These are phyloP conservation scores for Leptographium flavum DNA, from an alignment of 2,329 filamentous ascomycete genomes.

Conservation along the genomic window DNA sequence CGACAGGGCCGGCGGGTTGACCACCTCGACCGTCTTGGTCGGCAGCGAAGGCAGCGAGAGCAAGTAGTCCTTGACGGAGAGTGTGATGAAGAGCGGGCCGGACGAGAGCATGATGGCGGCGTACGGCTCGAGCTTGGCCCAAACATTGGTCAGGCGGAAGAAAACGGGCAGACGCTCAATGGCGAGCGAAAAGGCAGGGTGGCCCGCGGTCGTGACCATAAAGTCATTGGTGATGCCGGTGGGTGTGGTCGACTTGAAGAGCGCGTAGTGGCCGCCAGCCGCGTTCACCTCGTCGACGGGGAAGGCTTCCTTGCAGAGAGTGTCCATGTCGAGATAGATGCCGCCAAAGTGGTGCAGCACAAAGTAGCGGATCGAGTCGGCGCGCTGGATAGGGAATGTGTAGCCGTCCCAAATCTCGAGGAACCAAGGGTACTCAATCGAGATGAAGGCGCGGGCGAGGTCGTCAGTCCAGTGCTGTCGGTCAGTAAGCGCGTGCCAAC, in stretches of 20 bases:
- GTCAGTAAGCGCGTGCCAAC: neutral
- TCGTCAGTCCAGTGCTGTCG: slow-evolving; percentile 61
- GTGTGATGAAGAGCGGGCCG: slow-evolving; percentile 60
- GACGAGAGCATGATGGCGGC: slow-evolving; percentile 71
- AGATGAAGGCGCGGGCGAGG: slow-evolving; percentile 56
- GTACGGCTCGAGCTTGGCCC: slow-evolving; percentile 48
- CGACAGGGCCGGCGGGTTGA: slow-evolving; percentile 17
- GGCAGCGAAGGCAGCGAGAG: slow-evolving; percentile 26
- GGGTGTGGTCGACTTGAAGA: slow-evolving; percentile 40
- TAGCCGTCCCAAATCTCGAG: slow-evolving; percentile 61
- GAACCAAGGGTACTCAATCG: slow-evolving; percentile 63
- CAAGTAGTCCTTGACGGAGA: slow-evolving; percentile 64
- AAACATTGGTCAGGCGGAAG: slow-evolving; percentile 46
- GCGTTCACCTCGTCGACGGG: neutral
- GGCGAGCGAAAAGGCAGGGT: slow-evolving; percentile 59
- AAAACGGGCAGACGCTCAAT: slow-evolving; percentile 48
- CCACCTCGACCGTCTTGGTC: slow-evolving; percentile 15
- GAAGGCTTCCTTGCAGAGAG: slow-evolving; percentile 12
- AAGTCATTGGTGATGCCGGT: slow-evolving; percentile 73
- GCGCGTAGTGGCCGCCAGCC: slow-evolving; percentile 2
- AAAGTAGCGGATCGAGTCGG: slow-evolving; percentile 70
- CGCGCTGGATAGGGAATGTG: slow-evolving; percentile 60
- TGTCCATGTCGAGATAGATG: slow-evolving; percentile 68
- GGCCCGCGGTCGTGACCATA: slow-evolving; percentile 58
- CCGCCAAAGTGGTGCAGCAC: slow-evolving; percentile 64